Percentiles rank a stretch among this genome's conserved stretches.
These are phyloP conservation scores for Monosporascus cannonballus DNA, from an alignment of 2,329 filamentous ascomycete species.

Conservation along the genomic window DNA sequence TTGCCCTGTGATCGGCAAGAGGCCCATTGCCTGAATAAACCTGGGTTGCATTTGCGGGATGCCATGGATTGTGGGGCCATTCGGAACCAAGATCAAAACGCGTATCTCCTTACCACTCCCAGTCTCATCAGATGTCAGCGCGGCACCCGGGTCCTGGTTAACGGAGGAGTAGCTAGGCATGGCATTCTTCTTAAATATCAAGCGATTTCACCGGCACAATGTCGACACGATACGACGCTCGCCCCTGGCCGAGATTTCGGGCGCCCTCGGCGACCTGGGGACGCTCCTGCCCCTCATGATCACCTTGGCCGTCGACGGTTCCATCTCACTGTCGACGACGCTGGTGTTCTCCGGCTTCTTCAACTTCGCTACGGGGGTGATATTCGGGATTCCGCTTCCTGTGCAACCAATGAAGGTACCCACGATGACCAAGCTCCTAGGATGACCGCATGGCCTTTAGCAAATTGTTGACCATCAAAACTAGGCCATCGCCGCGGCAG, in stretches of 20 bases:
- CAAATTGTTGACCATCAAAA: neutral
- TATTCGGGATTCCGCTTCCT: constrained; percentile 84
- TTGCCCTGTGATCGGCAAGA: too few relatives aligned
- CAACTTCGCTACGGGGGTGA: constrained; percentile 74
- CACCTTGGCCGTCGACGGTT: constrained; percentile 70
- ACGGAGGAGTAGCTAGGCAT: constrained; percentile 8
- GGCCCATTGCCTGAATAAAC: too few relatives aligned
- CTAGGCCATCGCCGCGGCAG: constrained; percentile 80
- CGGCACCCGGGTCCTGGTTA: too few relatives aligned
- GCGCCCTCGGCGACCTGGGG: constrained; percentile 70
- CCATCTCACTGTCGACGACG: constrained; percentile 76
- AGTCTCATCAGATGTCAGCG: too few relatives aligned
- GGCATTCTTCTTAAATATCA: constrained; percentile 23
- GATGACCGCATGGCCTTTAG: neutral
- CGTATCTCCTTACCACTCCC: neutral
- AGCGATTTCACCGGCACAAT: constrained; percentile 39
- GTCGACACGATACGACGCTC: constrained; percentile 38
- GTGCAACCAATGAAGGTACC: constrained; percentile 77
- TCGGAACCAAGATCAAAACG: neutral
- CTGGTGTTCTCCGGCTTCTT: constrained; percentile 83
- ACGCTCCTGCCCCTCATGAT: constrained; percentile 72
- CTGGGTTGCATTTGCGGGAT: neutral
- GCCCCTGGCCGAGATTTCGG: constrained; percentile 70
- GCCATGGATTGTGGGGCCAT: neutral
- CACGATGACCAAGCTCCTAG: neutral